Evolutionary conservation across 495 filamentous ascomycete species (phyloP).

Genomic region (Thermothielavioides terrestris): DNA sequence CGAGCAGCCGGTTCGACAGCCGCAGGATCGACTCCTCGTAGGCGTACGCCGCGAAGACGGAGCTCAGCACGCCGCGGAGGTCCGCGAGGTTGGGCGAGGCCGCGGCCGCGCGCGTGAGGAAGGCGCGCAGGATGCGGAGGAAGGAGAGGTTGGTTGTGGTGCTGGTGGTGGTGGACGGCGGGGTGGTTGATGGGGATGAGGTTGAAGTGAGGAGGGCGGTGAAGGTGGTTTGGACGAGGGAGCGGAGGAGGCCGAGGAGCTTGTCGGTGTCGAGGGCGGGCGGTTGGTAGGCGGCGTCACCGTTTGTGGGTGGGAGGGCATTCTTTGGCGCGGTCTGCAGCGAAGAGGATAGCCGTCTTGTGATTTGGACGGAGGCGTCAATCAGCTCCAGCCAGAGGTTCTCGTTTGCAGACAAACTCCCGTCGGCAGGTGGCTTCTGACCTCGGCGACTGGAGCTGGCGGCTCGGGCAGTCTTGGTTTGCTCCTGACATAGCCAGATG

Average conservation of each 20-base stretch:
- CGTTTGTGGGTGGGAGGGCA: slow-evolving; percentile 11
- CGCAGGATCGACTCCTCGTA: slow-evolving; percentile 83
- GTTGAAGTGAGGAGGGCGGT: slow-evolving; percentile 75
- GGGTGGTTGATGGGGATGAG: slow-evolving; percentile 44
- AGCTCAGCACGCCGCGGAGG: slow-evolving; percentile 70
- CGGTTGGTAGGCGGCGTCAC: slow-evolving; percentile 12
- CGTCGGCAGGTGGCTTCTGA: slow-evolving; percentile 44
- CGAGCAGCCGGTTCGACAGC: slow-evolving; percentile 77
- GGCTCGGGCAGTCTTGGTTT: slow-evolving; percentile 54
- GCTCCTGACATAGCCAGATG: slow-evolving; percentile 90
- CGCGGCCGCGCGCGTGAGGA: slow-evolving; percentile 72
- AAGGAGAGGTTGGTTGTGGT: slow-evolving; percentile 57
- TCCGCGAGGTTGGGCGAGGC: slow-evolving; percentile 82
- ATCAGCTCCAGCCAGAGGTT: slow-evolving; percentile 85
- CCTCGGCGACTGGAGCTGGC: slow-evolving; percentile 23
- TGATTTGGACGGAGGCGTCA: slow-evolving; percentile 71
- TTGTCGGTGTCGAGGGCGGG: slow-evolving; percentile 40
- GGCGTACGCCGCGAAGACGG: slow-evolving; percentile 89
- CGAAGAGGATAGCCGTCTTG: slow-evolving; percentile 44
- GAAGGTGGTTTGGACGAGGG: slow-evolving; percentile 81
- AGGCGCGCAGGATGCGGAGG: slow-evolving; percentile 79
- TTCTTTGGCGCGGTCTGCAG: slow-evolving; percentile 17
- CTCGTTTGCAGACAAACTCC: slow-evolving; percentile 67
- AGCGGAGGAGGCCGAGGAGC: slow-evolving; percentile 56
- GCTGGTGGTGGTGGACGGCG: slow-evolving; percentile 50